A percentile compares a stretch with the other conserved stretches of the same genome.
phyloP scores from a whole-genome alignment of 2,329 filamentous ascomycete genomes.

The Byssochlamys sp. region DNA sequence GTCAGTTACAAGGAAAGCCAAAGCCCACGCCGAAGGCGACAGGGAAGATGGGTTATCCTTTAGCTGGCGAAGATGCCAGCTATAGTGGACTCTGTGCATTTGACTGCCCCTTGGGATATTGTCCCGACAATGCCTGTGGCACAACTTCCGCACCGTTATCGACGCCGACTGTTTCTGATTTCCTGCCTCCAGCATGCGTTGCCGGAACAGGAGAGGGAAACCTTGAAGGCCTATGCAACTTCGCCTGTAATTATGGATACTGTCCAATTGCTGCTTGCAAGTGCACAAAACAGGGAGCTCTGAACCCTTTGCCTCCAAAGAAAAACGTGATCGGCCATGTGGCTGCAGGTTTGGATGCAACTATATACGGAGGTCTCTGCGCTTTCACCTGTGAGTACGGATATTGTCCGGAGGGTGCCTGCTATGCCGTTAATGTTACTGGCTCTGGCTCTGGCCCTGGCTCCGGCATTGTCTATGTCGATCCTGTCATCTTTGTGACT shows the following conservation, averaged over 20 bases:
- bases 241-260: conserved; percentile 4
- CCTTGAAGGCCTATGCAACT: conserved; percentile 7
- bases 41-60: conserved; percentile 10
- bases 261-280: conserved; percentile 3
- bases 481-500: neutral
- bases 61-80: conserved; percentile 5
- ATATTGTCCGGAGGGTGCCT: neutral
- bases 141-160: neutral
- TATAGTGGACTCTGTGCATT: conserved; percentile 11
- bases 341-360: neutral
- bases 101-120: conserved; percentile 9
- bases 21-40: conserved; percentile 1
- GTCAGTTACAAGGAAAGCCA: conserved; percentile 9
- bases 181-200: neutral
- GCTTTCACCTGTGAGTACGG: neutral
- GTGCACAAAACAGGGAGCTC: neutral
- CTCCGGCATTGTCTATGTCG: neutral
- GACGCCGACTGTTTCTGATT: neutral
- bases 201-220: neutral
- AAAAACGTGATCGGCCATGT: neutral
- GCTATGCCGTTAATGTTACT: neutral
- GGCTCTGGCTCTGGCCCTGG: neutral
- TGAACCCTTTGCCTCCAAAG: neutral
- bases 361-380: neutral
- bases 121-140: conserved; percentile 5